Evolutionary conservation across 352 stramenopile species (phyloP).

Genomic region (Globisporangium radiosum): DNA sequence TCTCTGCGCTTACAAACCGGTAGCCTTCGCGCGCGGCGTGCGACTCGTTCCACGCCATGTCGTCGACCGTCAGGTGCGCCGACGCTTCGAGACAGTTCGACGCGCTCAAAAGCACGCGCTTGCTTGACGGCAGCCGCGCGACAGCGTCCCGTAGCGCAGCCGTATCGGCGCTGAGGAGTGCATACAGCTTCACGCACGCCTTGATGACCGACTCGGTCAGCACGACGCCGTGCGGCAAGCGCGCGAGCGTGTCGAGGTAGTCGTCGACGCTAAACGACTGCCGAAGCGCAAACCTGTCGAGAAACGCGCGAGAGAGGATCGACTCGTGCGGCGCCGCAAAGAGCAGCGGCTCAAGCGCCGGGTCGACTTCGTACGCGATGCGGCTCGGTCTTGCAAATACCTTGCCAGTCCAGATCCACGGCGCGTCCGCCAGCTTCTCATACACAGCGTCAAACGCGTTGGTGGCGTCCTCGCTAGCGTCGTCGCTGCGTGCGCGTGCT

Average conservation of each 20-base stretch:
- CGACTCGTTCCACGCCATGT: constrained; percentile 78
- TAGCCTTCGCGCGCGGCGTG: constrained; percentile 37
- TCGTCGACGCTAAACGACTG: constrained; percentile 39
- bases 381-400: constrained; percentile 42
- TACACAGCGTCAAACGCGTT: constrained; percentile 23
- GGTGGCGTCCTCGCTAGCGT: constrained; percentile 17
- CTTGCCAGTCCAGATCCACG: constrained; percentile 73
- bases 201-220: constrained; percentile 22
- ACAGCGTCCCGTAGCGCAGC: constrained; percentile 18
- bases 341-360: constrained; percentile 49
- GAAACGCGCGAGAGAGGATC: constrained; percentile 47
- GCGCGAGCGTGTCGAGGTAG: constrained; percentile 46
- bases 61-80: constrained; percentile 45
- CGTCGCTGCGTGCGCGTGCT: constrained; percentile 5
- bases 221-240: constrained; percentile 22
- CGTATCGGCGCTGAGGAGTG: constrained; percentile 29
- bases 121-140: constrained; percentile 20
- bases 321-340: constrained; percentile 49
- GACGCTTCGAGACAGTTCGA: constrained; percentile 26
- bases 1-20: constrained; percentile 43
- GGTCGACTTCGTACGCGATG: constrained; percentile 39
- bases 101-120: constrained; percentile 38
- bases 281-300: constrained; percentile 53
- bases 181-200: constrained; percentile 44
- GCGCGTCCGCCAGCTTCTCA: constrained; percentile 29